Conservation (phyloP, 2,329 filamentous ascomycete genomes). For the Cercospora zeae-maydis region DNA sequence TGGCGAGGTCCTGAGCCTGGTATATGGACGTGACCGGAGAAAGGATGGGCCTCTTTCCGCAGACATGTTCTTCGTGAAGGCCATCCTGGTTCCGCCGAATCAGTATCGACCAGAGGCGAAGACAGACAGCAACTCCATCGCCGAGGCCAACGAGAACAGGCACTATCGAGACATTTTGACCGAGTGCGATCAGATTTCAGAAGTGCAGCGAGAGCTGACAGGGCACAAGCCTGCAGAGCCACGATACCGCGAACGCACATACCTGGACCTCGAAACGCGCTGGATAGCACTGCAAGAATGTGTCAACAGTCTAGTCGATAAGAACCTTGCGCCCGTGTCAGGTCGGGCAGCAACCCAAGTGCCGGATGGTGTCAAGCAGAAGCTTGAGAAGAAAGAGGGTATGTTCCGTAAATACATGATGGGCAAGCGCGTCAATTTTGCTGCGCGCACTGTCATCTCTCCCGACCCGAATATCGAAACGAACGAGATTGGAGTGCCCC, state of each 20-base stretch:
- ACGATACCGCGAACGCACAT: slow-evolving; percentile 56
- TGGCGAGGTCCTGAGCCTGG: slow-evolving; percentile 73
- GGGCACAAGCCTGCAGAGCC: slow-evolving; percentile 42
- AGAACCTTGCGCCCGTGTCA: slow-evolving; percentile 77
- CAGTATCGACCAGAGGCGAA: slow-evolving; percentile 82
- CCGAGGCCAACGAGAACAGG: slow-evolving; percentile 83
- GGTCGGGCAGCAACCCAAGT: slow-evolving; percentile 73
- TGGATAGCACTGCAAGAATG: slow-evolving; percentile 82
- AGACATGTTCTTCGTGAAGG: slow-evolving; percentile 92
- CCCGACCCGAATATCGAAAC: slow-evolving; percentile 98
- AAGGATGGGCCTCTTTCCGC: slow-evolving; percentile 27
- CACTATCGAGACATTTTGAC: slow-evolving; percentile 82
- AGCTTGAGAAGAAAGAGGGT: slow-evolving; percentile 97
- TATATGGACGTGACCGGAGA: slow-evolving; percentile 55
- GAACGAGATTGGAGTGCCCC: slow-evolving; percentile 95
- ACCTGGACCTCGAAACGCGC: slow-evolving; percentile 73
- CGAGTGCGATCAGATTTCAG: slow-evolving; percentile 67
- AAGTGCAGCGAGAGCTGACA: slow-evolving; percentile 65
- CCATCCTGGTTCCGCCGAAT: slow-evolving; percentile 85
- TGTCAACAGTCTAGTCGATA: slow-evolving; percentile 90
- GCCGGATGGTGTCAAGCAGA: slow-evolving; percentile 95
- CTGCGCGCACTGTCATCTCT: slow-evolving; percentile 94
- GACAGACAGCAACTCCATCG: slow-evolving; percentile 74
- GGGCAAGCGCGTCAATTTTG: slow-evolving; percentile 99
- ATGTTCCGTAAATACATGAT: slow-evolving; percentile 99